phyloP scores from a whole-genome alignment of 208 protist species.

The Trypanosoma grayi region DNA sequence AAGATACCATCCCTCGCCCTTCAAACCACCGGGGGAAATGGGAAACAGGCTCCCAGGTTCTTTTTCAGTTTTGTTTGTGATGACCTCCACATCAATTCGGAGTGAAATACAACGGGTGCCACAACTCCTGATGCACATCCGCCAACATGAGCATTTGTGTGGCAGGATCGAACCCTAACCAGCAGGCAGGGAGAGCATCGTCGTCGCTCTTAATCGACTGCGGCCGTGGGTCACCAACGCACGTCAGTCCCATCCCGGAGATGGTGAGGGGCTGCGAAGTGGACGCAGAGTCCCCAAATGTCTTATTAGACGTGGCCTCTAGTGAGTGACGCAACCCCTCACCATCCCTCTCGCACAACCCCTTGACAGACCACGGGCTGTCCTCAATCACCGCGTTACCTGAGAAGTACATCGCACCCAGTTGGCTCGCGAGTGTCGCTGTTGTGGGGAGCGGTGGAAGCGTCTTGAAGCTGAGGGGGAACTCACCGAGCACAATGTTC shows the following conservation, averaged over 20 bases:
- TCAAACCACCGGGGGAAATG: too few relatives aligned
- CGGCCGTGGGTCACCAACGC: background rate
- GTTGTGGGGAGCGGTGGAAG: conserved; percentile 14
- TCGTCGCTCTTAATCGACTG: background rate
- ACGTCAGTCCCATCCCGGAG: conserved; percentile 1
- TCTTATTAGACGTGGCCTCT: background rate
- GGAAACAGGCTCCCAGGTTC: background rate
- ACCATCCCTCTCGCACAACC: background rate
- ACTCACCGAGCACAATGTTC: conserved; percentile 31
- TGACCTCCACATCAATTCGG: conserved; percentile 15
- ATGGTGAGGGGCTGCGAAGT: conserved; percentile 6
- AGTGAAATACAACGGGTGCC: conserved; percentile 50
- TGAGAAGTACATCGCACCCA: conserved; percentile 43
- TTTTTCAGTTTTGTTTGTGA: conserved; percentile 1
- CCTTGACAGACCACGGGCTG: background rate
- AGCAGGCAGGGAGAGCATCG: conserved; percentile 33
- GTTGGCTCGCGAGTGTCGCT: conserved; percentile 4
- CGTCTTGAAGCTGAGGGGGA: conserved; percentile 25
- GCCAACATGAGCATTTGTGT: conserved; percentile 41
- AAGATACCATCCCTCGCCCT: too few relatives aligned
- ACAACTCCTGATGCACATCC: conserved; percentile 33
- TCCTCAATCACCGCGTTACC: conserved; percentile 17
- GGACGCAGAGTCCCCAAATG: too few relatives aligned
- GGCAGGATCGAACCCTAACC: conserved; percentile 61
- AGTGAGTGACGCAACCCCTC: conserved; percentile 9